Conservation (phyloP, 1,139 yeast genomes). For the Debaryomyces robertsiae region DNA sequence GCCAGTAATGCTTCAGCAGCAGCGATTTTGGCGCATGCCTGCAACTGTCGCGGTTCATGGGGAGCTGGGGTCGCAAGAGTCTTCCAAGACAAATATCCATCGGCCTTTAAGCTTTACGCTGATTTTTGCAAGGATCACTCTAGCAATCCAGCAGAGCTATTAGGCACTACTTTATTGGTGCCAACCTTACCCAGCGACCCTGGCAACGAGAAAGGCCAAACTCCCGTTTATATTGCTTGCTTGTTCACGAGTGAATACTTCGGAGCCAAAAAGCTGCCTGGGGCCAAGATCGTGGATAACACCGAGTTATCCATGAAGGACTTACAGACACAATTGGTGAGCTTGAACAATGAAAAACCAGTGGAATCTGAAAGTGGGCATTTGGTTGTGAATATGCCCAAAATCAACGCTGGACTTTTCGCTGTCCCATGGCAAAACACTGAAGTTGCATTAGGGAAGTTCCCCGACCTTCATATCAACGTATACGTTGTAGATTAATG, state of each 20-base stretch:
- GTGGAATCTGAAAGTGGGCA: conserved; percentile 18
- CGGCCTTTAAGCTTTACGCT: conserved; percentile 49
- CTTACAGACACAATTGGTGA: conserved; percentile 40
- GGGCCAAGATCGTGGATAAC: conserved; percentile 45
- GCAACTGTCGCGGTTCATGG: conserved; percentile 81
- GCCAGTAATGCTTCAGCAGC: conserved; percentile 23
- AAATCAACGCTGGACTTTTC: conserved; percentile 79
- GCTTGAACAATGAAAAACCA: conserved; percentile 17
- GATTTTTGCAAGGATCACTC: conserved; percentile 45
- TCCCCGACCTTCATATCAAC: conserved; percentile 32
- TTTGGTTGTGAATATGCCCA: conserved; percentile 60
- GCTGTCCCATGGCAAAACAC: conserved; percentile 78
- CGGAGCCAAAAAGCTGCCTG: conserved; percentile 25
- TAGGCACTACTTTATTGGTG: conserved; percentile 59
- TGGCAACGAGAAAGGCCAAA: conserved; percentile 28
- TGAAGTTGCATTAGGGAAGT: conserved; percentile 45
- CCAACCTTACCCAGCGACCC: conserved; percentile 32
- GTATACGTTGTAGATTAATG: conserved; percentile 38
- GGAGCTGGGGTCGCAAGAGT: conserved; percentile 78
- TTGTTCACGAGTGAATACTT: conserved; percentile 65
- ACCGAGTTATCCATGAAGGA: conserved; percentile 53
- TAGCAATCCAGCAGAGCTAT: conserved; percentile 30
- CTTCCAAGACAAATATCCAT: conserved; percentile 53
- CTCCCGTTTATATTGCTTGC: conserved; percentile 53
- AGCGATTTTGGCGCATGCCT: conserved; percentile 66